phyloP scores from a whole-genome alignment of 768 basidiomycete species.

The Phaffia australis region DNA sequence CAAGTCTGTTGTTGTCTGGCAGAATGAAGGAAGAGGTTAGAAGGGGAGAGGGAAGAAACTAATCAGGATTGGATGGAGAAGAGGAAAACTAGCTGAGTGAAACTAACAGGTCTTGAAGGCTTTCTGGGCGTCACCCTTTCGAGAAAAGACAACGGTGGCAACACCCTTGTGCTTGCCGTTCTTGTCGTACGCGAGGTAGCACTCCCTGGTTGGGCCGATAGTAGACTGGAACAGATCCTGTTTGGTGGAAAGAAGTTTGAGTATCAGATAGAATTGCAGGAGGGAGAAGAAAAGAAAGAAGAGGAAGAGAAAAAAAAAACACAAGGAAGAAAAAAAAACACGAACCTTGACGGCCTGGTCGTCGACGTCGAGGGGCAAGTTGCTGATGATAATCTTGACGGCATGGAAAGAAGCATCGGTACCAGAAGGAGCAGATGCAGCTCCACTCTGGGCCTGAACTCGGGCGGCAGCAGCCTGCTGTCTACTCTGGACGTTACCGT shows the following conservation, averaged over 20 bases:
- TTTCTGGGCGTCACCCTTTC: slow-evolving; percentile 78
- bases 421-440: slow-evolving; percentile 29
- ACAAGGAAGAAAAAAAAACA: slow-evolving; percentile 22
- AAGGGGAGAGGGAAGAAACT: neutral
- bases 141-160: slow-evolving; percentile 73
- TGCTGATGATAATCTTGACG: slow-evolving; percentile 91
- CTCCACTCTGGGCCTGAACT: slow-evolving; percentile 35
- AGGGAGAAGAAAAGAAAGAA: neutral
- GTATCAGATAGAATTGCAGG: slow-evolving; percentile 4
- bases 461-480: slow-evolving; percentile 35
- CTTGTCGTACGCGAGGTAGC: slow-evolving; percentile 73
- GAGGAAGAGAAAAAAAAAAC: neutral
- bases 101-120: slow-evolving; percentile 64
- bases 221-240: slow-evolving; percentile 90
- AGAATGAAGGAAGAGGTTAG: neutral
- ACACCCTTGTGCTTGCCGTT: slow-evolving; percentile 80
- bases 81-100: neutral
- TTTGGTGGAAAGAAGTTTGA: slow-evolving; percentile 20
- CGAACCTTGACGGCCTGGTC: slow-evolving; percentile 84
- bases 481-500: neutral
- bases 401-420: slow-evolving; percentile 38
- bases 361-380: slow-evolving; percentile 84
- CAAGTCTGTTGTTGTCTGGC: slow-evolving; percentile 82
- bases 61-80: neutral
- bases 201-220: slow-evolving; percentile 72